Evolutionary conservation across 2,329 filamentous ascomycete genomes (phyloP), one percentile per base, ranked within the genome.

Genomic region (Penicillium thymicola): DNA sequence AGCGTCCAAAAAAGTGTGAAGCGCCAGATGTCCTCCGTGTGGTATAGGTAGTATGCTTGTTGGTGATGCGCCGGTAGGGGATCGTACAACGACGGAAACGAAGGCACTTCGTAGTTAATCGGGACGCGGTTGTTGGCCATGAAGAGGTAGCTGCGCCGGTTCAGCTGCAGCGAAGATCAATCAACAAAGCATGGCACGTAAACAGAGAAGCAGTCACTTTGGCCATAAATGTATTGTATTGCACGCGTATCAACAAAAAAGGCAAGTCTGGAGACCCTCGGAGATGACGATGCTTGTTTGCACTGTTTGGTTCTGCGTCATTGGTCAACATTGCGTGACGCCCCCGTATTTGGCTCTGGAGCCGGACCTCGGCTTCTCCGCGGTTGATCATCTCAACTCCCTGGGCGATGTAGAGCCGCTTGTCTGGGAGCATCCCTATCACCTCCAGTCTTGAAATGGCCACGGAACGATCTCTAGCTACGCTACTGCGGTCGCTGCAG

Each of bases 1-100:
- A 95, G 75, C 0, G 91, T 96, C 92, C 92, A 97, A 70, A 87
- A 83, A 16, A 94, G 76, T 1, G 91, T 96, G 73, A 94, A 96
- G 62, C 88, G 87, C 87, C 90, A 93, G 54, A 95, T 89, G 69
- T 96, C 90, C 58, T 75, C 72, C 3, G 90, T 81, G 67, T 88
- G 82, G 78, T 90, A 93, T 64, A 96, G 85, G 66, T 87, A 87
- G 60, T 77, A 76, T 34, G 81, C 76, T 37, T 84, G 82, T 58
- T 82, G 81, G 43, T 82, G 76, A 57, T 73, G 72, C 13, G 86
- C 79, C 25, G 82, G 80, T 44, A 86, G 76, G 34, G 88, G 86
- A 83, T 90, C 88, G 77, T 91, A 91, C 58, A 97, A 85, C 37
- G 89, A 90, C 2, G 92, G 92, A 70, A 95, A 97, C 5, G 78